These are phyloP conservation scores for Arthrinium phaeospermum DNA, from an alignment of 2,329 filamentous ascomycete species.

Conservation along the genomic window DNA sequence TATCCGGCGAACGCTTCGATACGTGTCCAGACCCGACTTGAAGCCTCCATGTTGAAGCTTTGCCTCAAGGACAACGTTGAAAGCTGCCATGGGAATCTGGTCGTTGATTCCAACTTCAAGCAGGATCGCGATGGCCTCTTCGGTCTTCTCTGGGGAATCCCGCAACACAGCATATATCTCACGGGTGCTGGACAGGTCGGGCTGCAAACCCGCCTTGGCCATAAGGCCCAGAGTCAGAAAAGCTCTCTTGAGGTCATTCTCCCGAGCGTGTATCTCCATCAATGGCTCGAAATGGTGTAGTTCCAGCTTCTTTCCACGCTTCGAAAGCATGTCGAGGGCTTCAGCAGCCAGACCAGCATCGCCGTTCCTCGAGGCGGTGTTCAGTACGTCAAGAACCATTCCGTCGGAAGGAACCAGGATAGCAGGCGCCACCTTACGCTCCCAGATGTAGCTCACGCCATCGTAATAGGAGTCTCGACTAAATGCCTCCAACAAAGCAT, in stretches of 20 bases:
- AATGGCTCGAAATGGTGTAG: slow-evolving; percentile 81
- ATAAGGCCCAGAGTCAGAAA: slow-evolving; percentile 77
- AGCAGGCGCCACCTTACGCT: slow-evolving; percentile 59
- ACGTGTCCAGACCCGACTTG: slow-evolving; percentile 41
- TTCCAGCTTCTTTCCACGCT: slow-evolving; percentile 62
- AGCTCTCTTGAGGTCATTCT: slow-evolving; percentile 66
- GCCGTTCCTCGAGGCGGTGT: slow-evolving; percentile 70
- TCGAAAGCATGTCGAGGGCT: slow-evolving; percentile 69
- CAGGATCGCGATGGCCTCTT: slow-evolving; percentile 62
- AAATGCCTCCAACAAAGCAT: slow-evolving; percentile 77
- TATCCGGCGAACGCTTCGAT: slow-evolving; percentile 43
- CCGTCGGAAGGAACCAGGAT: slow-evolving; percentile 69
- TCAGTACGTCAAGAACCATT: slow-evolving; percentile 71
- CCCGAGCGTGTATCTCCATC: slow-evolving; percentile 69
- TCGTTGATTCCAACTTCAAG: slow-evolving; percentile 53
- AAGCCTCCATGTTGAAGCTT: slow-evolving; percentile 32
- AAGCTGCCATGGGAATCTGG: slow-evolving; percentile 44
- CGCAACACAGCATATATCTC: slow-evolving; percentile 64
- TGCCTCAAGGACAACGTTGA: slow-evolving; percentile 49
- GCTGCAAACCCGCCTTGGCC: slow-evolving; percentile 64
- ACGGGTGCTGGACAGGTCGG: slow-evolving; percentile 66
- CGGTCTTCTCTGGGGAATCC: slow-evolving; percentile 49
- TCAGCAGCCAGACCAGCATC: slow-evolving; percentile 73
- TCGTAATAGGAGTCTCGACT: slow-evolving; percentile 67
- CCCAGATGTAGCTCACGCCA: slow-evolving; percentile 75